A percentile compares a stretch with the other conserved stretches of the same genome.
Conservation (phyloP, 2,329 filamentous ascomycete genomes). For the Aspergillus tanneri region DNA sequence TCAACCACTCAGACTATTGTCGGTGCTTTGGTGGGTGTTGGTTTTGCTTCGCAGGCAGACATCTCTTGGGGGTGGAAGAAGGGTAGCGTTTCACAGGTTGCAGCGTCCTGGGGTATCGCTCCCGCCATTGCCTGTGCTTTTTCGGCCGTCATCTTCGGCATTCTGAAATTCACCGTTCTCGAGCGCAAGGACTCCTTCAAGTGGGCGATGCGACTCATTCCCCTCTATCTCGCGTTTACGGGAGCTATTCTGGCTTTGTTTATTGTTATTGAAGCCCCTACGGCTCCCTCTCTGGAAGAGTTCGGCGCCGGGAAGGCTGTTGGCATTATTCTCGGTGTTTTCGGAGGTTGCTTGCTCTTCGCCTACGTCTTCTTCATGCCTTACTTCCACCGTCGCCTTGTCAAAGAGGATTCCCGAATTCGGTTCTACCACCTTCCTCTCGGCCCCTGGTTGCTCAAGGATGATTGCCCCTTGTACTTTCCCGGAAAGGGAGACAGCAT, state of each 20-base stretch:
- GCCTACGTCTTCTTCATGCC: conserved; percentile 28
- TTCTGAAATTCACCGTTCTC: conserved; percentile 52
- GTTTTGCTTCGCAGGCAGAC: conserved; percentile 23
- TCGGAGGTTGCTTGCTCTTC: conserved; percentile 26
- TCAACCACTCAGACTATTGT: conserved; percentile 45
- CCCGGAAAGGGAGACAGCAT: conserved; percentile 38
- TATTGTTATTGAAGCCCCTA: conserved; percentile 50
- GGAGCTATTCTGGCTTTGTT: conserved; percentile 56
- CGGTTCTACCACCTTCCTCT: conserved; percentile 34
- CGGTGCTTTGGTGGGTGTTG: conserved; percentile 35
- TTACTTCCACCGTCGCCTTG: conserved; percentile 30
- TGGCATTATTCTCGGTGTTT: conserved; percentile 29
- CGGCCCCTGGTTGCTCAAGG: conserved; percentile 43
- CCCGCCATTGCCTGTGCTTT: conserved; percentile 50
- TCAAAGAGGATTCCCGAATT: conserved; percentile 23
- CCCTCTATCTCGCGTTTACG: conserved; percentile 52
- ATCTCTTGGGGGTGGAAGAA: conserved; percentile 38
- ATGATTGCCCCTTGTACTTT: conserved; percentile 43
- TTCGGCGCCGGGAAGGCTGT: conserved; percentile 27
- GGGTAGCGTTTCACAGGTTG: conserved; percentile 50
- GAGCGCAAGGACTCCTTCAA: conserved; percentile 51
- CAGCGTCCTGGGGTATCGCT: conserved; percentile 51
- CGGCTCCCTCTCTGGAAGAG: conserved; percentile 23
- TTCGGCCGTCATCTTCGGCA: conserved; percentile 51
- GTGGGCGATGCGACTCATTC: conserved; percentile 50